These are phyloP conservation scores for Talaromyces islandicus DNA, from an alignment of 2,329 filamentous ascomycete genomes.

Conservation along the genomic window DNA sequence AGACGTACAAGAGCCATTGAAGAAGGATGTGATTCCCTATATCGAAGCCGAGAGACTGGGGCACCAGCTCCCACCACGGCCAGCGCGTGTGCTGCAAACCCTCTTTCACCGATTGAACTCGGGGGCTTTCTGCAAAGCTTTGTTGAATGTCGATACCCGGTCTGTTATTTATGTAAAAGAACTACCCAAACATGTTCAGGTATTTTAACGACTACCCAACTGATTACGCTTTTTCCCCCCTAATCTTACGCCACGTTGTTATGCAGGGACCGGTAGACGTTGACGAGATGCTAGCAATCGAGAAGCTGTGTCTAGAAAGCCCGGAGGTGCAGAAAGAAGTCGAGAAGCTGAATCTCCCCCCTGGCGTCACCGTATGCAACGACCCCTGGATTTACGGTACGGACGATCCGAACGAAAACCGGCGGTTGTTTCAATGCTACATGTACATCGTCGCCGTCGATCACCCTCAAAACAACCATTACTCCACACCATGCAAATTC, in stretches of 20 bases:
- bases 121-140: constrained; percentile 36
- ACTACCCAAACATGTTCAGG: constrained; percentile 42
- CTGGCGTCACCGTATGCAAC: constrained; percentile 51
- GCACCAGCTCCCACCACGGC: constrained; percentile 43
- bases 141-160: constrained; percentile 36
- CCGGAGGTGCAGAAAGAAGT: constrained; percentile 53
- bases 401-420: constrained; percentile 31
- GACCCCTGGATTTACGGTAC: constrained; percentile 67
- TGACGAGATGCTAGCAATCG: constrained; percentile 55
- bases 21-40: constrained; percentile 54
- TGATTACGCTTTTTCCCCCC: neutral
- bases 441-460: constrained; percentile 33
- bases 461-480: constrained; percentile 33
- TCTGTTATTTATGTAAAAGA: constrained; percentile 33
- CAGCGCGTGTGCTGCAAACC: constrained; percentile 48
- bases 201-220: constrained; percentile 17
- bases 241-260: neutral
- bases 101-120: constrained; percentile 41
- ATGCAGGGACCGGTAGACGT: constrained; percentile 53
- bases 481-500: constrained; percentile 30
- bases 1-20: constrained; percentile 60
- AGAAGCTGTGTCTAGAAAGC: constrained; percentile 51
- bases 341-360: constrained; percentile 53
- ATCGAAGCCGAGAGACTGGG: constrained; percentile 56
- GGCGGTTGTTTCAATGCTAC: constrained; percentile 36